Evolutionary conservation across 2,329 filamentous ascomycete species (phyloP).

Genomic region (Aureobasidium melanogenum): DNA sequence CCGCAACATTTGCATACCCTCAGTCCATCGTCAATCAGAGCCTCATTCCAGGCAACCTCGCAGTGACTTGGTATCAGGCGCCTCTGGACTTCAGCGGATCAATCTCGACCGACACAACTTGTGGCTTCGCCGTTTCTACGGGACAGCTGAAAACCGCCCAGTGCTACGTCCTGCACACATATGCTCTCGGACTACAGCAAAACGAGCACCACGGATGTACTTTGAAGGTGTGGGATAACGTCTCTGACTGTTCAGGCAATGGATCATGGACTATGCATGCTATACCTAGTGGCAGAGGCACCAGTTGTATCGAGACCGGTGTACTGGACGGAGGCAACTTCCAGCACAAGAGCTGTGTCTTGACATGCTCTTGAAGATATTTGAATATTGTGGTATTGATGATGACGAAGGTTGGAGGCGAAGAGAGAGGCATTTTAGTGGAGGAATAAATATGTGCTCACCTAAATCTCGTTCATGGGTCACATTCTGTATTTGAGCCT

Average conservation of each 20-base stretch:
- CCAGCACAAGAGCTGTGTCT: conserved; percentile 18
- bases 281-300: conserved; percentile 8
- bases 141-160: conserved; percentile 13
- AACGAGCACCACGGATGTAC: conserved; percentile 16
- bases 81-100: conserved; percentile 4
- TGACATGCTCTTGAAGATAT: conserved; percentile 19
- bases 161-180: conserved; percentile 15
- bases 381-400: background rate
- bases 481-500: background rate
- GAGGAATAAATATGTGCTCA: background rate
- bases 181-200: conserved; percentile 17
- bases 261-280: conserved; percentile 7
- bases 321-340: conserved; percentile 20
- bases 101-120: conserved; percentile 10
- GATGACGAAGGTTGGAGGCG: background rate
- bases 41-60: background rate
- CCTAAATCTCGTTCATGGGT: background rate
- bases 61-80: conserved; percentile 13
- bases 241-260: conserved; percentile 16
- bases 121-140: conserved; percentile 13
- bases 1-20: background rate
- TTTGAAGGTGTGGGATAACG: conserved; percentile 14
- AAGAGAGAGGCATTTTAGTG: background rate
- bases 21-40: background rate
- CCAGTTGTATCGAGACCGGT: conserved; percentile 16